Evolutionary conservation across 345 rosid genomes (phyloP).

Genomic region (Euclidium syriacum): DNA sequence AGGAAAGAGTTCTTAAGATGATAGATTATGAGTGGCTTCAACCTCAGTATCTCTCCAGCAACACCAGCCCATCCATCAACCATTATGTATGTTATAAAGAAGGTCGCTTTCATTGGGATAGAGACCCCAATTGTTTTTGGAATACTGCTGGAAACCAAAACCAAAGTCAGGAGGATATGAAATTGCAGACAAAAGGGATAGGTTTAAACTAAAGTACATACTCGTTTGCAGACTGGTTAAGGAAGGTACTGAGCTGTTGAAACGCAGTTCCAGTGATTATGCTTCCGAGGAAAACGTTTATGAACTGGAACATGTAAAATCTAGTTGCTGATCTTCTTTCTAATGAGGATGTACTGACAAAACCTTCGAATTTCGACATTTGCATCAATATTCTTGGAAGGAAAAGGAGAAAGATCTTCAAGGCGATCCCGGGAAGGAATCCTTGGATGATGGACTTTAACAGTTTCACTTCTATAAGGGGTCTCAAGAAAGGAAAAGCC

Average conservation of each 20-base stretch:
- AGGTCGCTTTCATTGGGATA: conserved; percentile 95
- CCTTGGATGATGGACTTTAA: conserved; percentile 89
- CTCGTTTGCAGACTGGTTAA: conserved; percentile 85
- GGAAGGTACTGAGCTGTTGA: conserved; percentile 75
- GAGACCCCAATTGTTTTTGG: conserved; percentile 84
- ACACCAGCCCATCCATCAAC: conserved; percentile 99
- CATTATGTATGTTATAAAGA: conserved; percentile 93
- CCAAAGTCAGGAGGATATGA: not conserved
- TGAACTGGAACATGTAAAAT: conserved; percentile 77
- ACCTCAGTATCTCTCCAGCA: conserved; percentile 85
- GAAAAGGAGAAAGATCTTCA: conserved; percentile 83
- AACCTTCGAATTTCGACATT: conserved; percentile 97
- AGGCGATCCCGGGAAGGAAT: conserved; percentile 92
- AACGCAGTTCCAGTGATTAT: conserved; percentile 93
- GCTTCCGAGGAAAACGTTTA: conserved; percentile 95
- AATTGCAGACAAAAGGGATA: not conserved
- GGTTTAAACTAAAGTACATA: conserved; percentile 32
- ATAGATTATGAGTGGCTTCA: conserved; percentile 76
- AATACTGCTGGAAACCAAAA: conserved; percentile 39
- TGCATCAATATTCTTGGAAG: conserved; percentile 86
- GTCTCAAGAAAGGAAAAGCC: conserved; percentile 71
- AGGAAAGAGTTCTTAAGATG: conserved; percentile 75
- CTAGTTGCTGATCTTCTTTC: conserved; percentile 89
- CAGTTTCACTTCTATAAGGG: conserved; percentile 63
- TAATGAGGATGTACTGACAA: conserved; percentile 54